phyloP scores from a whole-genome alignment of 352 stramenopile species.

The Pythium scleroteichum region DNA sequence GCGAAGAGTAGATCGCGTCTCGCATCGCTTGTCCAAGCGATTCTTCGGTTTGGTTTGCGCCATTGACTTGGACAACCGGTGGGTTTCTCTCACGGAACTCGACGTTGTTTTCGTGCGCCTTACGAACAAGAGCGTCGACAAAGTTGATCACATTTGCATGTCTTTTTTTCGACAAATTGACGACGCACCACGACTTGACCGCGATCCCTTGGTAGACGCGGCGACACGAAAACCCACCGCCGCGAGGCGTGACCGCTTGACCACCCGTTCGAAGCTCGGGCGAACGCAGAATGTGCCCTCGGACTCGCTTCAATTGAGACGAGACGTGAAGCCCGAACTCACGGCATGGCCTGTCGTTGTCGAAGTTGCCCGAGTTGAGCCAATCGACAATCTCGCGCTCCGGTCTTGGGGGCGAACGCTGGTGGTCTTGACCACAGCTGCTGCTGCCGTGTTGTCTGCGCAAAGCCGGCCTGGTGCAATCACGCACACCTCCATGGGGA shows the following conservation, averaged over 20 bases:
- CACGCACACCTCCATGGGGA: constrained; percentile 1
- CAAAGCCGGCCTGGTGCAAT: neutral
- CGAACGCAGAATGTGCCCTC: neutral
- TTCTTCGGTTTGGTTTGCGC: neutral
- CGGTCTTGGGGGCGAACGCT: neutral
- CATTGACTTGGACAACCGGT: neutral
- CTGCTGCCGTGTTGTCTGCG: neutral
- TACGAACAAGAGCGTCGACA: neutral
- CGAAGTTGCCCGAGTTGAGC: neutral
- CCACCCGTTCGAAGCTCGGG: neutral
- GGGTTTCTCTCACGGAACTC: neutral
- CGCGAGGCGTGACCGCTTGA: neutral
- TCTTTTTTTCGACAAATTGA: neutral
- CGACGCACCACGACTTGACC: constrained; percentile 1
- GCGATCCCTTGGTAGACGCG: neutral
- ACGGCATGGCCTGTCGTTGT: neutral
- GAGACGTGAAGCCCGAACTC: constrained; percentile 1
- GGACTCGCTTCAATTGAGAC: neutral
- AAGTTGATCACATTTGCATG: too few relatives aligned
- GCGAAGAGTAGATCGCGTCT: too few relatives aligned
- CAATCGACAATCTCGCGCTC: neutral
- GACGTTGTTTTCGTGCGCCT: neutral
- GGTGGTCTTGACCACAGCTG: neutral
- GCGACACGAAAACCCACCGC: neutral
- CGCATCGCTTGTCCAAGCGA: neutral